Conservation (phyloP, 2,329 filamentous ascomycete species). For the Plectosphaerella cucumerina region DNA sequence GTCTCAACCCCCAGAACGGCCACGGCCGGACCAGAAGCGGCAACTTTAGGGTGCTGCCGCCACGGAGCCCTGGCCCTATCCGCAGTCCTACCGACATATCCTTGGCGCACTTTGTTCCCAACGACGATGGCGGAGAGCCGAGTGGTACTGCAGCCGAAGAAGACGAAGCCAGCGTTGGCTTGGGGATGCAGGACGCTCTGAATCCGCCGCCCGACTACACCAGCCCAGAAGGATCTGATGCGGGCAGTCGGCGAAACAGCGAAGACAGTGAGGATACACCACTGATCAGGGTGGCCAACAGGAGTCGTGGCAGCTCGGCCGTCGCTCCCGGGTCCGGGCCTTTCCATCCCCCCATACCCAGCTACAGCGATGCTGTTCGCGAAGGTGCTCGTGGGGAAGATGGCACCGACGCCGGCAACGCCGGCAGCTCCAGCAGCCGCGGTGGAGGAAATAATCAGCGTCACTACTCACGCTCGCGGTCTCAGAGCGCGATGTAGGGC, state of each 20-base stretch:
- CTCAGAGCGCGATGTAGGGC: constrained; percentile 9
- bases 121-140: constrained; percentile 68
- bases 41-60: constrained; percentile 69
- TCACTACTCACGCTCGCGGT: constrained; percentile 12
- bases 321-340: constrained; percentile 25
- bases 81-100: constrained; percentile 95
- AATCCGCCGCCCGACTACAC: constrained; percentile 69
- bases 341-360: constrained; percentile 68
- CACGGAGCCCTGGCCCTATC: constrained; percentile 83
- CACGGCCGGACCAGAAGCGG: constrained; percentile 74
- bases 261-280: constrained; percentile 53
- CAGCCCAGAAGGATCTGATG: constrained; percentile 59
- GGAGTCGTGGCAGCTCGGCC: constrained; percentile 46
- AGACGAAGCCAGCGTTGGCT: constrained; percentile 29
- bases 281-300: constrained; percentile 45
- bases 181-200: constrained; percentile 50
- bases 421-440: constrained; percentile 18
- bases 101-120: constrained; percentile 74
- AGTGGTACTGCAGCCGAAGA: constrained; percentile 34
- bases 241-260: constrained; percentile 51
- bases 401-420: constrained; percentile 23
- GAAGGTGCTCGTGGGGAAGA: constrained; percentile 46
- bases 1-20: constrained; percentile 45
- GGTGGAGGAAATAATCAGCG: constrained; percentile 6
- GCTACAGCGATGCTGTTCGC: constrained; percentile 71